A percentile compares a stretch with the other conserved stretches of the same genome.
phyloP scores from a whole-genome alignment of 768 basidiomycete species.

The Amanita phalloides region DNA sequence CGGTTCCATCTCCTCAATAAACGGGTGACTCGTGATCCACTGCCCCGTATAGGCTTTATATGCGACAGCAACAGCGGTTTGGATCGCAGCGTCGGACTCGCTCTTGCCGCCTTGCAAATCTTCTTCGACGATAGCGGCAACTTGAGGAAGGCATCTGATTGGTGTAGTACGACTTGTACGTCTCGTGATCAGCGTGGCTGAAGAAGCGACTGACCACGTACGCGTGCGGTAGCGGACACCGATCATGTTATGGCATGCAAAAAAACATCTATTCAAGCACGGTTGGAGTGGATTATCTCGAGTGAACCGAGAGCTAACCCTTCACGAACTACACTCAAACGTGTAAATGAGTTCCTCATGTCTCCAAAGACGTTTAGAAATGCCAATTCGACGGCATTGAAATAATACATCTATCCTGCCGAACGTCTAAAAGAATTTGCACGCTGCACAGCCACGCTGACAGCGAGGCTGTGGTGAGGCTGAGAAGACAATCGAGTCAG shows the following conservation, averaged over 20 bases:
- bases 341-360: slow-evolving; percentile 20
- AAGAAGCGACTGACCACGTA: background rate
- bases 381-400: background rate
- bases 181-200: too few relatives aligned
- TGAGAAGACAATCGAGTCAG: too few relatives aligned
- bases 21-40: background rate
- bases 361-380: background rate
- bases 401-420: background rate
- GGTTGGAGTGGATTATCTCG: slow-evolving; percentile 82
- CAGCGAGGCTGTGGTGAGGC: too few relatives aligned
- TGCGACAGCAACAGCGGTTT: slow-evolving; percentile 33
- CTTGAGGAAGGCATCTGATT: slow-evolving; percentile 6
- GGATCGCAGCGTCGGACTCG: slow-evolving; percentile 12
- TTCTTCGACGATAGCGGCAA: slow-evolving; percentile 49
- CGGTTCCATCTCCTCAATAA: slow-evolving; percentile 19
- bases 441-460: too few relatives aligned
- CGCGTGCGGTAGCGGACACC: background rate
- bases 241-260: slow-evolving; percentile 28
- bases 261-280: slow-evolving; percentile 48
- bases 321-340: slow-evolving; percentile 58
- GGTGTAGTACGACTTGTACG: background rate
- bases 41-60: slow-evolving; percentile 20
- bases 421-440: too few relatives aligned
- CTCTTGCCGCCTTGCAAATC: slow-evolving; percentile 49
- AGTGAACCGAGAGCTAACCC: slow-evolving; percentile 74